Evolutionary conservation across 352 stramenopile genomes (phyloP).

Genomic region (Sclerospora graminicola): DNA sequence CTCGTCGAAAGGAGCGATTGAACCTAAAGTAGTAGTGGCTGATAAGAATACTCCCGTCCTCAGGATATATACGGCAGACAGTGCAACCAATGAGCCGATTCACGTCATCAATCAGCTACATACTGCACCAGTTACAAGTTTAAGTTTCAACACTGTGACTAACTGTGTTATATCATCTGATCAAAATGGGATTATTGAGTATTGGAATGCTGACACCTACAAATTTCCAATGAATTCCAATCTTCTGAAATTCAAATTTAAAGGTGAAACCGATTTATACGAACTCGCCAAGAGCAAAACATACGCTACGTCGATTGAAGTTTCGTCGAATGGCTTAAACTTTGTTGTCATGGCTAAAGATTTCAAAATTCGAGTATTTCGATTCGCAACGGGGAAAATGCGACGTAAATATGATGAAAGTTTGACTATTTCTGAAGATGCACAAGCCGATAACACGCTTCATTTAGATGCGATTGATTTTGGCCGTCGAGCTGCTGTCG

Average conservation of each 20-base stretch:
- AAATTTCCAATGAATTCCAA: conserved; percentile 32
- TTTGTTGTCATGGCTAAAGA: conserved; percentile 88
- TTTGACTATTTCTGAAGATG: conserved; percentile 83
- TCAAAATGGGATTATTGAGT: conserved; percentile 88
- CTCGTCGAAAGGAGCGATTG: conserved; percentile 39
- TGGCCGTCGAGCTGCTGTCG: conserved; percentile 72
- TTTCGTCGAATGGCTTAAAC: conserved; percentile 47
- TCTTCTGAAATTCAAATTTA: conserved; percentile 86
- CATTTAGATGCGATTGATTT: conserved; percentile 86
- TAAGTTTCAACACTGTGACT: conserved; percentile 80
- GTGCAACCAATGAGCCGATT: conserved; percentile 34
- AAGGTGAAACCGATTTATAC: conserved; percentile 96
- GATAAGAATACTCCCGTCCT: conserved; percentile 54
- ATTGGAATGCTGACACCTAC: conserved; percentile 83
- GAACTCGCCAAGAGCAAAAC: conserved; percentile 91
- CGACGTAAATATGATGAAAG: conserved; percentile 86
- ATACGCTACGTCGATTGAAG: conserved; percentile 61
- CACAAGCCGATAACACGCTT: conserved; percentile 55
- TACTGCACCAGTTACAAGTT: conserved; percentile 79
- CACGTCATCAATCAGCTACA: conserved; percentile 81
- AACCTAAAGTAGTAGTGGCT: conserved; percentile 69
- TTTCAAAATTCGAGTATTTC: conserved; percentile 85
- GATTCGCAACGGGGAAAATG: conserved; percentile 82
- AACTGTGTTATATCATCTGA: conserved; percentile 91
- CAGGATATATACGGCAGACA: conserved; percentile 83